Percentiles rank a stretch among this genome's conserved stretches.
Evolutionary conservation across 371 early-diverging fungal genomes (phyloP).

Genomic region (Mortierella sp.): DNA sequence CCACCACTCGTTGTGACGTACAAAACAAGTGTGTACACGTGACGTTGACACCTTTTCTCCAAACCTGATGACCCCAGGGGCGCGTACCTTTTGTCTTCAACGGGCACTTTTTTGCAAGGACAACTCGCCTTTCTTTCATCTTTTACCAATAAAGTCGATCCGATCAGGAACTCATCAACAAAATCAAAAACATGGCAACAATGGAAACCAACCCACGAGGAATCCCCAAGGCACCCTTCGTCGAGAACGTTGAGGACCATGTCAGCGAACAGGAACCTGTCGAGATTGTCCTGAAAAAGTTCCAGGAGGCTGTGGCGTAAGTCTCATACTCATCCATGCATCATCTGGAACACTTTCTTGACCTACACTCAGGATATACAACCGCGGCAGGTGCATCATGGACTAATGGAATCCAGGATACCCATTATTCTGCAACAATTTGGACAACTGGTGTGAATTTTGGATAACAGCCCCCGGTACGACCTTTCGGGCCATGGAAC

Average conservation of each 20-base stretch:
- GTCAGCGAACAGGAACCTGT: constrained; percentile 78
- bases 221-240: constrained; percentile 96
- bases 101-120: not conserved
- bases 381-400: too few species aligned
- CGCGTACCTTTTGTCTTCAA: constrained; percentile 2
- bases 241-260: constrained; percentile 94
- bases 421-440: too few species aligned
- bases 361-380: not conserved
- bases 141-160: not conserved
- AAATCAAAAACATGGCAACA: constrained; percentile 29
- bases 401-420: too few species aligned
- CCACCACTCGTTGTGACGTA: too few species aligned
- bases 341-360: not conserved
- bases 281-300: constrained; percentile 89
- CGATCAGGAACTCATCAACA: not conserved
- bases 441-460: too few species aligned
- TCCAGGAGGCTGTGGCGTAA: constrained; percentile 92
- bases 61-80: not conserved
- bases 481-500: too few species aligned
- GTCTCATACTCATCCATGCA: constrained; percentile 14
- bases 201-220: constrained; percentile 90
- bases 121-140: not conserved
- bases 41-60: too few species aligned
- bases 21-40: too few species aligned
- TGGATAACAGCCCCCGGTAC: too few species aligned